Base-by-base conservation (phyloP, 2,329 filamentous ascomycete genomes). In the Leptographium lundbergii region DNA sequence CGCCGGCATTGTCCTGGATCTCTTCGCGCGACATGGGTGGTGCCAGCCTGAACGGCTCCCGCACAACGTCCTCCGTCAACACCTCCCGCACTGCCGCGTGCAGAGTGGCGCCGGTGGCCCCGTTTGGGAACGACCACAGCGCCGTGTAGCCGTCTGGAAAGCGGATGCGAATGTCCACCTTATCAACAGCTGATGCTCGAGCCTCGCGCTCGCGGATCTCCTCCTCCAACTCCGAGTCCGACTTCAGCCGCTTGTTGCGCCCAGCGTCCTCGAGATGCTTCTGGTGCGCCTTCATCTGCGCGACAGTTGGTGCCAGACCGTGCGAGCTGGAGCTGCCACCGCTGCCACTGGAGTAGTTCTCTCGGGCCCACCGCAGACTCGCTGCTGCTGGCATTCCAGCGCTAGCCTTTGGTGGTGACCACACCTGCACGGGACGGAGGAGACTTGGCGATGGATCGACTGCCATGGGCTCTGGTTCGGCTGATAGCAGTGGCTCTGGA, bases 91-190 rank as follows among this genome's bases (percentile, higher is more conserved):
- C 88, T 63, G 87, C 89, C 17, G 77, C 75, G 72, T 97, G 90
- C 1, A 99, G 75, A 56, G 81, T 80, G 3, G 79, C 77, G 1
- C 86, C 87, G 0, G 88, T 90, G 57, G 91, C 86, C 1, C 75
- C 70, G 24, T 83, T 82, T 1, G 77, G 79, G 64, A 95, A 84
- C n/a, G 78, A 80, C 73, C 86, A 86, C 57, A 90, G 82, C 36
- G 91, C 82, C 57, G 86, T 84, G 60, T 85, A 88, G 65, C 91
- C 88, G 69, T 97, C 91, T 0, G 92, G 92, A 65, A 96, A 91
- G 29, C 91, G 87, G 55, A 96, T 81, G 63, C 88, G 90, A 63
- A 97, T 78, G 32, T 83, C 79, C 36, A 95, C 81, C 36, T 82
- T 81, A 56, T 81, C 82, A 61, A 91, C 78, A 6, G 81, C 78